A percentile compares a stretch with the other conserved stretches of the same genome.
These are phyloP conservation scores for Scedosporium dehoogii DNA, from an alignment of 2,329 filamentous ascomycete genomes.

Conservation along the genomic window DNA sequence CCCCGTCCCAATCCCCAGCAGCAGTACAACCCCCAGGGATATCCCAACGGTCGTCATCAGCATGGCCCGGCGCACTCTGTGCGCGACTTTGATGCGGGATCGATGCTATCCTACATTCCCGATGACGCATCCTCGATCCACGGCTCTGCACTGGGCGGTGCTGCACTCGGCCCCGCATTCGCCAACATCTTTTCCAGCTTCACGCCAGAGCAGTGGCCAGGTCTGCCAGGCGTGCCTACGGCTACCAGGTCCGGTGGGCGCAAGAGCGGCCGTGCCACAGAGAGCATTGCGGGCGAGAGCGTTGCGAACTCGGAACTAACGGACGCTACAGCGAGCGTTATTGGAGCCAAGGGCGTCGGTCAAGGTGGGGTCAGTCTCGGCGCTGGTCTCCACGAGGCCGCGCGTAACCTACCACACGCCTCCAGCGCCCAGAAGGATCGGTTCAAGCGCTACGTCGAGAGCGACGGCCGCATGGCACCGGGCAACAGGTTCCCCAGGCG, in stretches of 20 bases:
- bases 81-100: conserved; percentile 65
- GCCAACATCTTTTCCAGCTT: conserved; percentile 95
- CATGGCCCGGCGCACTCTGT: conserved; percentile 14
- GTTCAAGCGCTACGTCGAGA: conserved; percentile 89
- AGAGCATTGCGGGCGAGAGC: conserved; percentile 84
- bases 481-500: conserved; percentile 44
- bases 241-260: conserved; percentile 56
- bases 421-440: conserved; percentile 49
- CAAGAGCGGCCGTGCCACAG: conserved; percentile 54
- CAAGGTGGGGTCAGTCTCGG: conserved; percentile 83
- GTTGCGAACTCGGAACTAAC: conserved; percentile 86
- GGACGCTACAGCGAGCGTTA: conserved; percentile 69
- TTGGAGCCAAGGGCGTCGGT: conserved; percentile 63
- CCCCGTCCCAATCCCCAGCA: conserved; percentile 50
- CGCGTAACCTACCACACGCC: conserved; percentile 44
- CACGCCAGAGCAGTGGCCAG: conserved; percentile 78
- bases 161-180: conserved; percentile 63
- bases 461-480: conserved; percentile 58
- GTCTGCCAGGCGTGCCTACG: conserved; percentile 54
- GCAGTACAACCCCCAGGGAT: conserved; percentile 47
- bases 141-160: conserved; percentile 79
- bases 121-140: conserved; percentile 96
- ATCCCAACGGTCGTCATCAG: conserved; percentile 24
- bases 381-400: conserved; percentile 64
- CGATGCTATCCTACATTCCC: conserved; percentile 88